Conservation (phyloP, 139 green algal species). For the Zygnema cylindricum region DNA sequence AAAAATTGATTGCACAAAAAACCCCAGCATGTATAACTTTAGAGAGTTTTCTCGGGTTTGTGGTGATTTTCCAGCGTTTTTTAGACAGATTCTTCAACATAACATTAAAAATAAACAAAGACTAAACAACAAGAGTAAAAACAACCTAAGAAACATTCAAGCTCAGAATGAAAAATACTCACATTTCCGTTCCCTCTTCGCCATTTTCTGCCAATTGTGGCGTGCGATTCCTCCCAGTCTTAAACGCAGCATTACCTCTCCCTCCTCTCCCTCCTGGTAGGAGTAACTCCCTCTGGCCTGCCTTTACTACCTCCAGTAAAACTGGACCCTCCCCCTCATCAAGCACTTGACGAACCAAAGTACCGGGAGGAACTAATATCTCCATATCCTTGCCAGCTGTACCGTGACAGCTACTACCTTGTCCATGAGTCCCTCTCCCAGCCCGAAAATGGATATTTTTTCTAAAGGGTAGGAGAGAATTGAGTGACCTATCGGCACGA, state of each 20-base stretch:
- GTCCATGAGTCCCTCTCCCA: constrained; percentile 58
- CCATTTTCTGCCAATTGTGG: constrained; percentile 81
- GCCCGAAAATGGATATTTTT: constrained; percentile 71
- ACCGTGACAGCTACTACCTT: constrained; percentile 80
- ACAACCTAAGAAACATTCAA: no score
- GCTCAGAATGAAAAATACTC: no score
- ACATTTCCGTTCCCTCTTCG: constrained; percentile 66
- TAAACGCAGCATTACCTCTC: constrained; percentile 93
- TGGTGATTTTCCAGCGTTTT: no score
- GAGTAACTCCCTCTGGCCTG: constrained; percentile 79
- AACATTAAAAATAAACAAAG: no score
- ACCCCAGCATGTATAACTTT: no score
- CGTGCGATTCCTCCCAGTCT: constrained; percentile 83
- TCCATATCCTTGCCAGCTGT: constrained; percentile 76
- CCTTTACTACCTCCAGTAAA: constrained; percentile 82
- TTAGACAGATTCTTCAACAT: no score
- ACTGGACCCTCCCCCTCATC: constrained; percentile 36
- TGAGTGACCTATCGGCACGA: constrained; percentile 47
- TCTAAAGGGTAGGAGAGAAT: constrained; percentile 60
- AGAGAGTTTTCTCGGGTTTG: no score
- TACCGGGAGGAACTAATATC: constrained; percentile 81
- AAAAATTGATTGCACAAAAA: no score
- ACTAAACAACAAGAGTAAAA: no score
- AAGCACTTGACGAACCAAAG: constrained; percentile 32
- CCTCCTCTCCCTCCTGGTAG: constrained; percentile 84